A percentile compares a stretch with the other conserved stretches of the same genome.
Evolutionary conservation across 345 rosid genomes (phyloP).

Genomic region (Geranium rotundifolium): DNA sequence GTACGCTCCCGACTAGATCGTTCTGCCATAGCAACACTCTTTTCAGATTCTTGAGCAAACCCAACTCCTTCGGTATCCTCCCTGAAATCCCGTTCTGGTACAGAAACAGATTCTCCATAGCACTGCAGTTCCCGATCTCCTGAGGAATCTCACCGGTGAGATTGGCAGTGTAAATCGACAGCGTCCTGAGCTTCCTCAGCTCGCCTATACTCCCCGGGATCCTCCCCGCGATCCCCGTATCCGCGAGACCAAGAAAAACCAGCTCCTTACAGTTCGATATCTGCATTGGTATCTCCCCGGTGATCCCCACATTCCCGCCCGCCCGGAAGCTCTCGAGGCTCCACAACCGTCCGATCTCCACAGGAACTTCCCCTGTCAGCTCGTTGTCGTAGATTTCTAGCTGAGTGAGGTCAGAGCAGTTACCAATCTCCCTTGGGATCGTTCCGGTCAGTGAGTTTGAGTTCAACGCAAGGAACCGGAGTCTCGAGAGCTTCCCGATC

Average conservation of each 20-base stretch:
- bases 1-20: conserved; percentile 39
- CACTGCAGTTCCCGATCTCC: conserved; percentile 45
- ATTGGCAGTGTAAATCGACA: conserved; percentile 52
- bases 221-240: conserved; percentile 48
- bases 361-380: conserved; percentile 45
- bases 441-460: conserved; percentile 31
- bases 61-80: conserved; percentile 39
- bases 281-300: conserved; percentile 47
- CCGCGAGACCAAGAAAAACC: conserved; percentile 49
- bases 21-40: conserved; percentile 56
- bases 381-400: conserved; percentile 53
- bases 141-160: conserved; percentile 46
- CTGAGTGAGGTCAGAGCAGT: conserved; percentile 34
- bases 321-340: conserved; percentile 41
- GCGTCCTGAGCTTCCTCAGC: conserved; percentile 41
- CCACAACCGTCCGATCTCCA: conserved; percentile 31
- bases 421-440: conserved; percentile 42
- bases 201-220: conserved; percentile 45
- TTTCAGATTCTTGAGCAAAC: conserved; percentile 35
- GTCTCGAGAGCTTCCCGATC: conserved; percentile 29
- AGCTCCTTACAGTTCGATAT: conserved; percentile 42
- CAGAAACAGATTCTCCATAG: conserved; percentile 42
- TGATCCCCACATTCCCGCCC: conserved; percentile 52
- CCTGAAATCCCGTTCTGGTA: conserved; percentile 50
- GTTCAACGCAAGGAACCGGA: conserved; percentile 34